phyloP scores from a whole-genome alignment of 306 rosid species.

The Cicer judaicum region DNA sequence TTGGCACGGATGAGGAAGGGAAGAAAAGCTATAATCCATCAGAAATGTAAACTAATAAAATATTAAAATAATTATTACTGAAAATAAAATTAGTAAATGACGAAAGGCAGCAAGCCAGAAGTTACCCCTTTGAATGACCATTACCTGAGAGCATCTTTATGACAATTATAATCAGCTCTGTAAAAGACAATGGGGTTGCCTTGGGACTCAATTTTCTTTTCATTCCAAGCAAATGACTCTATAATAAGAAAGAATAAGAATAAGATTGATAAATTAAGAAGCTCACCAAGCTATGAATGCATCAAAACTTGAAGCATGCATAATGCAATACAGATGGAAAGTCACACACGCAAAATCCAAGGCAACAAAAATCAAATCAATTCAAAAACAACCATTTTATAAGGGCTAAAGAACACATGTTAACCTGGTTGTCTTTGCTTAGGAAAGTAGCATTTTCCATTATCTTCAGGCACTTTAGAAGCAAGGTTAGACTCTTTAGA shows the following conservation, averaged over 20 bases:
- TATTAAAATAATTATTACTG: constrained; percentile 24
- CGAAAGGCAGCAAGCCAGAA: constrained; percentile 15
- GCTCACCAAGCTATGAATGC: constrained; percentile 35
- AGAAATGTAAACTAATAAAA: constrained; percentile 43
- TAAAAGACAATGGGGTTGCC: constrained; percentile 57
- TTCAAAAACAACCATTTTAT: constrained; percentile 2
- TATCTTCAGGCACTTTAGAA: constrained; percentile 92
- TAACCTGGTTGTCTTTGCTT: constrained; percentile 91
- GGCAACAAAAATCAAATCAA: constrained; percentile 15
- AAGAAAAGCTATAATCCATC: constrained; percentile 48
- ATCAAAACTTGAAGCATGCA: constrained; percentile 11
- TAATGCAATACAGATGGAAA: constrained; percentile 19
- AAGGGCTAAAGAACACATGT: constrained; percentile 19
- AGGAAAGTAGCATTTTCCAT: constrained; percentile 98
- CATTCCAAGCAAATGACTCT: constrained; percentile 92
- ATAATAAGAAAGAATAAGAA: constrained; percentile 45
- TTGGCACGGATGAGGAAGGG: constrained; percentile 31
- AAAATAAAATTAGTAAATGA: constrained; percentile 28
- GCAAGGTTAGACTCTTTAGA: constrained; percentile 62
- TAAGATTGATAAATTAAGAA: constrained; percentile 39
- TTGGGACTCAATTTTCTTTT: constrained; percentile 57
- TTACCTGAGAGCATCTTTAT: constrained; percentile 91
- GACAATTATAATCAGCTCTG: constrained; percentile 69
- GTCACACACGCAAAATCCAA: constrained; percentile 20
- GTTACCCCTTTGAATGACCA: constrained; percentile 29